Evolutionary conservation across 2,329 filamentous ascomycete genomes (phyloP).

Genomic region (Gyromitra esculenta): DNA sequence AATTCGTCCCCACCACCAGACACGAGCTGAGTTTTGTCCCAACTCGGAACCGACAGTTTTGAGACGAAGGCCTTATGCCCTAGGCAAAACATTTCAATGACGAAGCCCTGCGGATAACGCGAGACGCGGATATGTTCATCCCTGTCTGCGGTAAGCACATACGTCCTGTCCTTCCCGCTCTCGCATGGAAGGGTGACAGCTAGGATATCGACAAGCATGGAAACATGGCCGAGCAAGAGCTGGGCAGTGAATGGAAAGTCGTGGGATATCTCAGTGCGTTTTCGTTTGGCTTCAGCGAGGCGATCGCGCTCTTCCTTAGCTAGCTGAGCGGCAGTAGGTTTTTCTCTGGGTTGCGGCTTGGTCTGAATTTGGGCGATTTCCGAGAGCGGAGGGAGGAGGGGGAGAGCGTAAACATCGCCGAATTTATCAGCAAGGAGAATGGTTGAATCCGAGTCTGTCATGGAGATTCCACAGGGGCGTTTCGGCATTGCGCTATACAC

Average conservation of each 20-base stretch:
- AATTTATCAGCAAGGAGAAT: conserved; percentile 94
- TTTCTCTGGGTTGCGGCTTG: conserved; percentile 29
- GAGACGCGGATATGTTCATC: conserved; percentile 88
- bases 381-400: conserved; percentile 66
- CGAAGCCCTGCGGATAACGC: conserved; percentile 81
- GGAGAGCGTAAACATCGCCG: conserved; percentile 91
- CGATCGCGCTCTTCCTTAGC: conserved; percentile 50
- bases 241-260: conserved; percentile 74
- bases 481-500: conserved; percentile 80
- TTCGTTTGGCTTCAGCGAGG: conserved; percentile 63
- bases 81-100: conserved; percentile 89
- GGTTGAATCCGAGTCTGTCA: conserved; percentile 74
- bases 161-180: conserved; percentile 63
- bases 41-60: conserved; percentile 73
- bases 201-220: conserved; percentile 83
- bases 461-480: conserved; percentile 78
- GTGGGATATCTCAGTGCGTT: conserved; percentile 70
- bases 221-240: conserved; percentile 90
- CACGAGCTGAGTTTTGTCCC: conserved; percentile 71
- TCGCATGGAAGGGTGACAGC: conserved; percentile 66
- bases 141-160: conserved; percentile 74
- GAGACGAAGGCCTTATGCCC: conserved; percentile 88
- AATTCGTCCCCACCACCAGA: conserved; percentile 87
- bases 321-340: conserved; percentile 55
- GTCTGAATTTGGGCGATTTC: conserved; percentile 28